phyloP scores from a whole-genome alignment of 1,284 basidiomycete species.

The Ustilago esculenta region DNA sequence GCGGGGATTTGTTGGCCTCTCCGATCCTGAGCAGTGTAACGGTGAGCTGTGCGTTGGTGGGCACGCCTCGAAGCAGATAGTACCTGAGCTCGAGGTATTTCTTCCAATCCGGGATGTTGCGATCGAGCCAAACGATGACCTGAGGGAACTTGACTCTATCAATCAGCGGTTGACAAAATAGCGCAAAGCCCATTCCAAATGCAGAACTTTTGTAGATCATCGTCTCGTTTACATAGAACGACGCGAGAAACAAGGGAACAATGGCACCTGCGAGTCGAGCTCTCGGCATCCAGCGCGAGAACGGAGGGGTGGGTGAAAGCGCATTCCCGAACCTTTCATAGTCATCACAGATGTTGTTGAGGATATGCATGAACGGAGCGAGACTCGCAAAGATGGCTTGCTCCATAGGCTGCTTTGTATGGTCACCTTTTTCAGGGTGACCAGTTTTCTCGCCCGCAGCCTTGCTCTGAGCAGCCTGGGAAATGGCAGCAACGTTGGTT shows the following conservation, averaged over 20 bases:
- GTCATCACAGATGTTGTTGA: constrained; percentile 70
- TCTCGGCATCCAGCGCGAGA: constrained; percentile 61
- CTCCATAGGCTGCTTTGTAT: constrained; percentile 65
- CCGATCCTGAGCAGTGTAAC: constrained; percentile 71
- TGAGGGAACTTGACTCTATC: constrained; percentile 61
- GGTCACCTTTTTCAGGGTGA: constrained; percentile 58
- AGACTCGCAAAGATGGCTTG: constrained; percentile 64
- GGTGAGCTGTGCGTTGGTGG: constrained; percentile 73
- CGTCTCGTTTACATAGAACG: constrained; percentile 69
- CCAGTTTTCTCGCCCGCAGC: constrained; percentile 61
- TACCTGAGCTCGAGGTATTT: constrained; percentile 53
- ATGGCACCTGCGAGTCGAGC: constrained; percentile 65
- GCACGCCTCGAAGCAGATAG: constrained; percentile 71
- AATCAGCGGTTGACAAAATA: constrained; percentile 72
- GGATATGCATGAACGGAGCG: constrained; percentile 68
- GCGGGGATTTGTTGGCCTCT: constrained; percentile 69
- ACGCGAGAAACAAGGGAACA: constrained; percentile 66
- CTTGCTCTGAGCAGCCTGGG: constrained; percentile 64
- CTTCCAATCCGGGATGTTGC: constrained; percentile 71
- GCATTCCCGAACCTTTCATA: constrained; percentile 69
- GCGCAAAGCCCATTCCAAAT: constrained; percentile 70
- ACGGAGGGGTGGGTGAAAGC: constrained; percentile 68
- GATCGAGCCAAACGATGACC: constrained; percentile 68
- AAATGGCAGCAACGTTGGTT: constrained; percentile 61
- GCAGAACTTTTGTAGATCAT: constrained; percentile 69